Evolutionary conservation across 768 basidiomycete species (phyloP), one percentile per base, ranked within the genome.

Genomic region (Pleurotus tuber-regium): DNA sequence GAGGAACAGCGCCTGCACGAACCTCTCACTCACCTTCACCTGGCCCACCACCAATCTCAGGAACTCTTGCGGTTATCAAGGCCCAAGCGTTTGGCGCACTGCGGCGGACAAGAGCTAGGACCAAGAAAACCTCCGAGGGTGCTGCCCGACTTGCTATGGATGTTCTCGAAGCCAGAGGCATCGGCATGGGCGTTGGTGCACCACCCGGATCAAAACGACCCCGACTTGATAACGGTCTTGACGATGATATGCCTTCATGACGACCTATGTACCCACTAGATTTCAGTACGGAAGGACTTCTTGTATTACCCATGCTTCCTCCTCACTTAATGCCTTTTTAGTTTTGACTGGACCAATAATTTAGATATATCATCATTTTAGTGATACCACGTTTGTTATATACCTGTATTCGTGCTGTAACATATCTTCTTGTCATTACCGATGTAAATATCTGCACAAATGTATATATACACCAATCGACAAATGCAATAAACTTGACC

Each of bases 51-150:
- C 67, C 71, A 16, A 68, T 90, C 62, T 89, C 86, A 43, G 86
- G 87, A 21, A 92, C 91, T 25, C 79, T 93, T 41, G 90, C 91
- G 48, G 89, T 92, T 52, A 91, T 93, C 70, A 93, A 92, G 70
- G 90, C 90, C 36, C 89, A 92, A 64, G 86, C 91, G 31, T 93
- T 92, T 64, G 91, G 90, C 26, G 88, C 88, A 16, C 72, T 91
- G 57, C 85, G 90, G 46, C 78, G 90, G 66, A 87, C 89, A 50
- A 82, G 90, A 53, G 76, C 85, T 36, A 78, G 86, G 54, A 77
- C 80, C 44, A 92, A 87, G 73, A 85, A 81, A 66, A 70, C 82
- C 30, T 79, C 86, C 36, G 89, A 89, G 14, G 83, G 70, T 18
- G 74, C 82, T 31, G 82, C 86, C 26, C 86, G 83, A 55, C 85